Base-by-base conservation (phyloP, 805 yeast genomes). In the Wickerhamiella alocasiicola region DNA sequence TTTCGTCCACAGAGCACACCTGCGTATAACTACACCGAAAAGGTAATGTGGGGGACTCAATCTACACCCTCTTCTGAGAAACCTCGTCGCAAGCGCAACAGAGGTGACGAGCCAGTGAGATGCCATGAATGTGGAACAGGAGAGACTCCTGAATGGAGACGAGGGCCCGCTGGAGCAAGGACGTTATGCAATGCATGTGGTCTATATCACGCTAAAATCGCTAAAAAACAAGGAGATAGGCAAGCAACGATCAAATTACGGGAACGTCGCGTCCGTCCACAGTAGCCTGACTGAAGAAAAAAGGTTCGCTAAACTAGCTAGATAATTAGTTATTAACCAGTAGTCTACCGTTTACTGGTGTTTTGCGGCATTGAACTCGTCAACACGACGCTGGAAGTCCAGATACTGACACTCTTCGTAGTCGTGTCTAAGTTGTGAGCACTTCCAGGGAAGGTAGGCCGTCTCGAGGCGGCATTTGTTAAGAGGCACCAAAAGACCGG, bases 101-200 rank as follows among this genome's bases (percentile, higher is more conserved):
- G 43, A 7, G 16, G 44, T 1, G 48, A 44, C 17, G 55, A 50
- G 31, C 45, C 33, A 7, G 46, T 52, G 17, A 42, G 43, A 20
- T 67, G 72, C 49, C 65, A 63, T 31, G 67, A 70, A 44, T 76
- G 81, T 51, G 67, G 66, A n/a, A 64, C 68, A 4, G 59, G 54
- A 6, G 72, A 71, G 34, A 79, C 93, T 0, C 91, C 91, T 0
- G 91, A 81, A 56, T 81, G 94, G 93, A 62, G 93, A 41, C 68
- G 78, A 34, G 91, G 91, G 0, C 91, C 94, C 1, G 70, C 71
- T 41, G 93, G 91, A 2, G 72, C 74, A 11, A 63, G 84, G 29
- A 78, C 85, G 1, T 59, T 81, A 38, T 81, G 93, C 60, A 82
- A 81, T 55, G 91, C 91, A 1, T 81, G 94, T 56, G 94, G 94